Evolutionary conservation across 306 rosid genomes (phyloP).

Genomic region (Purshia tridentata): DNA sequence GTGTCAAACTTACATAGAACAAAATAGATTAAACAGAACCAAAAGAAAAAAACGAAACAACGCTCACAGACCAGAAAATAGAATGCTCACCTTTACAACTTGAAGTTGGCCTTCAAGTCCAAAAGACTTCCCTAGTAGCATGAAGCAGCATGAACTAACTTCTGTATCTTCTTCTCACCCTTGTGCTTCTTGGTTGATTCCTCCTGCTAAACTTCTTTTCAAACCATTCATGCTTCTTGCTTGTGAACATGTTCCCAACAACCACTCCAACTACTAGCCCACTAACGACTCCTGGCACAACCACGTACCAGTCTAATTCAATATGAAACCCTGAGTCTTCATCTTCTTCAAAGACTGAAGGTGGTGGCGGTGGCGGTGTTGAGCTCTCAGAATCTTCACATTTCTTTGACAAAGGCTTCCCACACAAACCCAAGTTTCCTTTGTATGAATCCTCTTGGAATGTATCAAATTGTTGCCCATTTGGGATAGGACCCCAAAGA

Average conservation of each 20-base stretch:
- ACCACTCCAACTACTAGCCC: slow-evolving; percentile 6
- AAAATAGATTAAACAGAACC: not conserved
- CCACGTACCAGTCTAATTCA: not conserved
- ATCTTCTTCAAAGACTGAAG: not conserved
- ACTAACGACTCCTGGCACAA: not conserved
- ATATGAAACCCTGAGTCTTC: not conserved
- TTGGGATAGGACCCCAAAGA: not conserved
- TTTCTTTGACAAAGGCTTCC: slow-evolving; percentile 4
- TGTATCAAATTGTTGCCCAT: slow-evolving; percentile 8
- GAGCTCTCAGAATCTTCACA: slow-evolving; percentile 10
- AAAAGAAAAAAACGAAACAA: no score
- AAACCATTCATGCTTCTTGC: not conserved
- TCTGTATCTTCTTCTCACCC: not conserved
- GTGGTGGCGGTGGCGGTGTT: not conserved
- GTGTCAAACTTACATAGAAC: not conserved
- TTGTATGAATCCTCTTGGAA: not conserved
- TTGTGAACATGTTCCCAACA: not conserved
- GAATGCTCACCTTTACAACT: no score
- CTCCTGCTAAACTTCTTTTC: not conserved
- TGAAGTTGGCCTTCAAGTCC: not conserved
- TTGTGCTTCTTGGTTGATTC: not conserved
- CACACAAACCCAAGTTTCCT: slow-evolving; percentile 19
- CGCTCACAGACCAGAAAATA: no score
- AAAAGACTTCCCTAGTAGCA: no score
- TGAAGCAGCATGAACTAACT: not conserved